These are phyloP conservation scores for Xylaria scruposa DNA, from an alignment of 495 filamentous ascomycete genomes.

Conservation along the genomic window DNA sequence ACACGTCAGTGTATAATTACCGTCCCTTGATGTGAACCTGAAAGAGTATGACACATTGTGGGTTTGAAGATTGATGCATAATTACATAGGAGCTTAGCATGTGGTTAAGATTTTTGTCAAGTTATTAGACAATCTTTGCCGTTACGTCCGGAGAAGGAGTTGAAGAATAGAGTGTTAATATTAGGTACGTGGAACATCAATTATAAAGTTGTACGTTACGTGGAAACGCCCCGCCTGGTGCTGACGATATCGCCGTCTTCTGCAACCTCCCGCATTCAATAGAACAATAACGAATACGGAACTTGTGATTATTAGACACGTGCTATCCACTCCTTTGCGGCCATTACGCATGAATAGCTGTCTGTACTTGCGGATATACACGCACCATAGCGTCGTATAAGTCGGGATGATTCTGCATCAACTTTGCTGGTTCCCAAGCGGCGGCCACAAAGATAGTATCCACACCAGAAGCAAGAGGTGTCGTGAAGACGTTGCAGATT, in stretches of 20 bases:
- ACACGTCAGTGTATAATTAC: not conserved
- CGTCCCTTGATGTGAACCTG: not conserved
- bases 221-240: not conserved
- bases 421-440: conserved; percentile 86
- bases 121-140: not conserved
- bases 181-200: conserved; percentile 7
- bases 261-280: not conserved
- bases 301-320: not conserved
- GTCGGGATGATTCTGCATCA: conserved; percentile 82
- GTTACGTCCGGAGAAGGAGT: not conserved
- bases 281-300: not conserved
- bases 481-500: conserved; percentile 86
- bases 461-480: conserved; percentile 73
- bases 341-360: conserved; percentile 46
- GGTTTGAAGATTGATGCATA: not conserved
- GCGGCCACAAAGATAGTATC: conserved; percentile 87
- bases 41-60: not conserved
- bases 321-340: not conserved
- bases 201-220: conserved; percentile 8
- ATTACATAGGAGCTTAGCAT: not conserved
- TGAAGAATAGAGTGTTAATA: not conserved
- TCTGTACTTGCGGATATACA: conserved; percentile 84
- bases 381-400: conserved; percentile 76
- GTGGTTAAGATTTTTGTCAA: not conserved
- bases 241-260: not conserved